These are phyloP conservation scores for Teratosphaeria zuluensis DNA, from an alignment of 2,329 filamentous ascomycete species.

Conservation along the genomic window DNA sequence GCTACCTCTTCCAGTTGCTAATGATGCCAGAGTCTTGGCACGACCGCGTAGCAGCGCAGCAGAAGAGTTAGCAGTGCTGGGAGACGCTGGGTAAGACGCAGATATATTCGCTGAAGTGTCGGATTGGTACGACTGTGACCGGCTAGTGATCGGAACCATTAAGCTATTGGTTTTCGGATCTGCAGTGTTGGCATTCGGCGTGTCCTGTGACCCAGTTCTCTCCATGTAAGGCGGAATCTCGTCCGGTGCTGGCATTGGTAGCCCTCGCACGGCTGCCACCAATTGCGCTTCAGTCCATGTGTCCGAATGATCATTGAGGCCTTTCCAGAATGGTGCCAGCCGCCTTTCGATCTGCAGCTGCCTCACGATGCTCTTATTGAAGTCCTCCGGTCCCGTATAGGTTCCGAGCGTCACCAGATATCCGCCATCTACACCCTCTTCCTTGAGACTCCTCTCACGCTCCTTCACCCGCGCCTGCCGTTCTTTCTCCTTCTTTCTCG, in stretches of 20 bases:
- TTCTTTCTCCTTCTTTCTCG: slow-evolving; percentile 74
- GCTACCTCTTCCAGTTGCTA: slow-evolving; percentile 62
- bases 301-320: slow-evolving; percentile 76
- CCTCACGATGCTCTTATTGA: slow-evolving; percentile 76
- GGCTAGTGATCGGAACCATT: slow-evolving; percentile 67
- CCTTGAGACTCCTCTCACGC: slow-evolving; percentile 77
- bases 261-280: slow-evolving; percentile 76
- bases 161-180: slow-evolving; percentile 54
- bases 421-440: slow-evolving; percentile 90
- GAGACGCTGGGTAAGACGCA: slow-evolving; percentile 36
- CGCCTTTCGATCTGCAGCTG: slow-evolving; percentile 93
- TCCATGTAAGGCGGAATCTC: slow-evolving; percentile 57
- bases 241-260: slow-evolving; percentile 75
- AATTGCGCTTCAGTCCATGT: slow-evolving; percentile 93
- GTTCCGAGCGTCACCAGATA: slow-evolving; percentile 89
- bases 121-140: slow-evolving; percentile 70
- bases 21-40: slow-evolving; percentile 79
- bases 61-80: slow-evolving; percentile 31
- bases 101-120: slow-evolving; percentile 53
- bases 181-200: slow-evolving; percentile 30
- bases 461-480: slow-evolving; percentile 67
- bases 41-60: slow-evolving; percentile 63
- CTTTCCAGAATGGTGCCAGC: slow-evolving; percentile 90
- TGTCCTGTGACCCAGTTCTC: slow-evolving; percentile 29
- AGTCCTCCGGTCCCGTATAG: slow-evolving; percentile 88